These are phyloP conservation scores for Pulveroboletus ravenelii DNA, from an alignment of 768 basidiomycete genomes.

Conservation along the genomic window DNA sequence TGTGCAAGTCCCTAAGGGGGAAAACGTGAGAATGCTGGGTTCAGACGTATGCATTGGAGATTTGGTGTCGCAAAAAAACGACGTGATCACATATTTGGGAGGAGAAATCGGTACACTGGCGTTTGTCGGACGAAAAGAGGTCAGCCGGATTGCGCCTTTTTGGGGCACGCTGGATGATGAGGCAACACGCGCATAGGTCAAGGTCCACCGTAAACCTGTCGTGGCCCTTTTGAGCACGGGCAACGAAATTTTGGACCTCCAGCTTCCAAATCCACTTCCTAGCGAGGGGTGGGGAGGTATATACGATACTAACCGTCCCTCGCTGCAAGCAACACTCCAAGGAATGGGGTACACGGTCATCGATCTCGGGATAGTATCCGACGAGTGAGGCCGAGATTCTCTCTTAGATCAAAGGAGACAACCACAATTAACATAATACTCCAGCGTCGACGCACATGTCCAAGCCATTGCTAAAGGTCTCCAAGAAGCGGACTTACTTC, in stretches of 20 bases:
- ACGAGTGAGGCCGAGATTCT: conserved; percentile 46
- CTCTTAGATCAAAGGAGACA: background rate
- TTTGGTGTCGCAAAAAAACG: conserved; percentile 57
- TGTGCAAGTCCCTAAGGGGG: conserved; percentile 53
- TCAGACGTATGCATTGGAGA: conserved; percentile 71
- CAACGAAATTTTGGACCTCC: conserved; percentile 71
- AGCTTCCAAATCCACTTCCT: conserved; percentile 34
- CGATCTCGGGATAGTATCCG: conserved; percentile 76
- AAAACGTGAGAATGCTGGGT: conserved; percentile 71
- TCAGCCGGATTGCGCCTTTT: conserved; percentile 24
- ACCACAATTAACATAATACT: background rate
- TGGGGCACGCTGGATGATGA: background rate
- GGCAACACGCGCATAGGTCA: conserved; percentile 42
- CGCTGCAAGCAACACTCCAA: conserved; percentile 63
- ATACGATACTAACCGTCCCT: conserved; percentile 84
- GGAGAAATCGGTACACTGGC: conserved; percentile 82
- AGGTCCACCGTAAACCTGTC: conserved; percentile 64
- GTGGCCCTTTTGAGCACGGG: conserved; percentile 85
- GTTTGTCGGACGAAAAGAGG: conserved; percentile 73
- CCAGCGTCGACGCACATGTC: conserved; percentile 56
- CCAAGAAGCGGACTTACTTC: conserved; percentile 61
- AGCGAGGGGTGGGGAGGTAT: conserved; percentile 61
- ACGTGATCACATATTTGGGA: conserved; percentile 58
- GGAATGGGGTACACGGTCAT: conserved; percentile 72
- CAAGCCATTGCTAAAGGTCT: conserved; percentile 53